These are phyloP conservation scores for Brettanomyces naardenensis DNA, from an alignment of 805 yeast species.

Conservation along the genomic window DNA sequence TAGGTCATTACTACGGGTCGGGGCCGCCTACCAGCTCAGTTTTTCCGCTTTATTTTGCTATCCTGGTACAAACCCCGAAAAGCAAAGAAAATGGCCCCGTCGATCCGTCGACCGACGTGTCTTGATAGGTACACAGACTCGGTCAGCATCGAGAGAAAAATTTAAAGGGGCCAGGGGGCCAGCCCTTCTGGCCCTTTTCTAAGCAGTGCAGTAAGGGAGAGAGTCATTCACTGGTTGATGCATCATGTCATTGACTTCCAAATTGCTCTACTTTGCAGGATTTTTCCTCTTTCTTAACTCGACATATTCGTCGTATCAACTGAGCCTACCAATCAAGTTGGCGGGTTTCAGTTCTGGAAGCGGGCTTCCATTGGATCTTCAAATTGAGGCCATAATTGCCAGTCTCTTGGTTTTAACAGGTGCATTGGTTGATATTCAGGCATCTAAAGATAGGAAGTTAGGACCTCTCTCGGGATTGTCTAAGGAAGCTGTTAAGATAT, in stretches of 20 bases:
- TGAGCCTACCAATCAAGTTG: constrained; percentile 31
- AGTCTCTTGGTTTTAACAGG: constrained; percentile 35
- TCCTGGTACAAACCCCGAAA: too few relatives aligned
- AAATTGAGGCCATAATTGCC: constrained; percentile 43
- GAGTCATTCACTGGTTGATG: too few relatives aligned
- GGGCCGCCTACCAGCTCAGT: too few relatives aligned
- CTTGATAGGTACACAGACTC: too few relatives aligned
- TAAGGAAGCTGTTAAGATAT: constrained; percentile 20
- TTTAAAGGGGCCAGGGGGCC: too few relatives aligned
- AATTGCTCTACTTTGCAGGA: constrained; percentile 7
- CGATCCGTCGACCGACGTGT: too few relatives aligned
- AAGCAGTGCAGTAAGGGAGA: too few relatives aligned
- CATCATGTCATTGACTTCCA: constrained; percentile 5
- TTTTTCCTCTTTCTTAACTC: constrained; percentile 33
- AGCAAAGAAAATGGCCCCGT: too few relatives aligned
- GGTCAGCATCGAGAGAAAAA: too few relatives aligned
- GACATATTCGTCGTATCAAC: constrained; percentile 47
- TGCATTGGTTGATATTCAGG: constrained; percentile 25
- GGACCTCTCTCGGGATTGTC: constrained; percentile 20
- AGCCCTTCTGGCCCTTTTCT: too few relatives aligned
- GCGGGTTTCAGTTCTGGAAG: constrained; percentile 3
- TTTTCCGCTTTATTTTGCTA: too few relatives aligned
- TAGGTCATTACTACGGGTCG: too few relatives aligned
- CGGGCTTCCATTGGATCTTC: constrained; percentile 37
- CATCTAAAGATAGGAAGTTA: constrained; percentile 10